A percentile compares a stretch with the other conserved stretches of the same genome.
Conservation (phyloP, 2,329 filamentous ascomycete genomes). For the Chaetomium sp. region DNA sequence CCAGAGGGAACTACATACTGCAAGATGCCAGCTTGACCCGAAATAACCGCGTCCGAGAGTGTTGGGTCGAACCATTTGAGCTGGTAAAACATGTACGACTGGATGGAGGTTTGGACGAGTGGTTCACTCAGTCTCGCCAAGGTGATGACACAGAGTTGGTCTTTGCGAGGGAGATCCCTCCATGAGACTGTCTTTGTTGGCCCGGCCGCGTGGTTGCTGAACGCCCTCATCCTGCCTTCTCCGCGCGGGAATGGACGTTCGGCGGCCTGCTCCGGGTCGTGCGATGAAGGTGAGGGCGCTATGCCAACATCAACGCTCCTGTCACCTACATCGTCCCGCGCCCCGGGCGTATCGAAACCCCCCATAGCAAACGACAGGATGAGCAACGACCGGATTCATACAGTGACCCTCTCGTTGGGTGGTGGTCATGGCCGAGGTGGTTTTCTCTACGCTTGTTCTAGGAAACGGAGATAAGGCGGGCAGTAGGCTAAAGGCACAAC, state of each 20-base stretch:
- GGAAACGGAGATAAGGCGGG: neutral
- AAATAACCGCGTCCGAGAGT: constrained; percentile 64
- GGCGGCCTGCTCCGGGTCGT: no score
- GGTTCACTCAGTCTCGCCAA: constrained; percentile 70
- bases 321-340: neutral
- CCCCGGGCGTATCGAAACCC: neutral
- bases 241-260: neutral
- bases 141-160: constrained; percentile 75
- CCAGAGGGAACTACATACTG: constrained; percentile 43
- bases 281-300: neutral
- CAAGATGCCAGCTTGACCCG: constrained; percentile 75
- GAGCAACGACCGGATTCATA: neutral
- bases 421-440: neutral
- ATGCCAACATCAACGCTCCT: neutral
- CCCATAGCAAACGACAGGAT: neutral
- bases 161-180: constrained; percentile 73
- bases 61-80: constrained; percentile 71
- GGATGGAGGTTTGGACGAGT: constrained; percentile 30
- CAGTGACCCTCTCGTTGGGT: neutral
- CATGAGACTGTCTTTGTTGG: constrained; percentile 57
- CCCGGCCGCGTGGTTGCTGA: neutral
- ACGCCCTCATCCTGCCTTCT: neutral
- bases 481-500: neutral
- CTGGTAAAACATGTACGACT: constrained; percentile 86
- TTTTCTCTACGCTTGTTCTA: neutral